Evolutionary conservation across 768 basidiomycete genomes (phyloP), one percentile per base, ranked within the genome.

Genomic region (Boletus rubescentipes): DNA sequence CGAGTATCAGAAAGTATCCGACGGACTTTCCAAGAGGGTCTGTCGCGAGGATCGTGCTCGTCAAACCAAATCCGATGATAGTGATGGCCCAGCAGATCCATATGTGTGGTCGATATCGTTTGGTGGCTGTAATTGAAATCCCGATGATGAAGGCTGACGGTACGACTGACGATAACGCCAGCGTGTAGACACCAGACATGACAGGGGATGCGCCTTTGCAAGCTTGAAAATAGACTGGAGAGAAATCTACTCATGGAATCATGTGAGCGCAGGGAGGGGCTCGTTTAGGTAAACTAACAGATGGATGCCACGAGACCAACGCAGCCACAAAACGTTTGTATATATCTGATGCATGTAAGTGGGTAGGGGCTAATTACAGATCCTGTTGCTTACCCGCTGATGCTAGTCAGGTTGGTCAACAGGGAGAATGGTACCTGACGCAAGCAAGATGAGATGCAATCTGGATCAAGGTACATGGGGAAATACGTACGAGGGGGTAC

Each of bases 171-270:
- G 36, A 73, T 0, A 49, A 20, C 1, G 37, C n/a, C n/a, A 63
- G 57, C n/a, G 16, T 32, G 49, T 63, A 50, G 9, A 57, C 14
- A 1, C 73, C 74, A 9, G 72, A 71, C 1, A 34, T 51, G 21
- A 71, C 59, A 0, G 79, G 67, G 5, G 68, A 68, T 8, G 65
- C 64, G 7, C 60, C 67, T 47, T 68, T 68, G 55, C 69, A 72
- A 1, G 77, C 75, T 57, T 79, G 79, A 54, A 75, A 78, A 60
- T 73, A 79, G 9, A 75, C 70, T 2, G 75, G 75, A 3, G 73
- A 61, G 57, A 75, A 78, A 55, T 74, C 75, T 72, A 59, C 30
- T n/a, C 26, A 26, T 26, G 26, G 26, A 26, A 8, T 39, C 32
- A 7, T 16, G n/a, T 10, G 23, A 23, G 41, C 16, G 46, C 54